These are phyloP conservation scores for Sugiyamaella sp. DNA, from an alignment of 1,139 yeast genomes.

Conservation along the genomic window DNA sequence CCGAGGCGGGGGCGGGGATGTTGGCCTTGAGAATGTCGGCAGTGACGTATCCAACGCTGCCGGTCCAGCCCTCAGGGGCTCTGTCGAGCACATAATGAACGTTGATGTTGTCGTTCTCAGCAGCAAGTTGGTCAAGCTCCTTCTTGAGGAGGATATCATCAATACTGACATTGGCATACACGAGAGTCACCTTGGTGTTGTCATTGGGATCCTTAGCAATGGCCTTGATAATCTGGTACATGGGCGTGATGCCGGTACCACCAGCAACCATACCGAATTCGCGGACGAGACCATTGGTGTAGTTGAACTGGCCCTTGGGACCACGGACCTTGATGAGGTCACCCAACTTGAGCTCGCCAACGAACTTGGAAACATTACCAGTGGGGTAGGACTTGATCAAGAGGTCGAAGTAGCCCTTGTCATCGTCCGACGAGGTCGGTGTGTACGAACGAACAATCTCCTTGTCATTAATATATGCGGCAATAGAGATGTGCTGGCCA, in stretches of 20 bases:
- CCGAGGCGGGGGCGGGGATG: conserved; percentile 66
- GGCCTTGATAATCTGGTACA: conserved; percentile 85
- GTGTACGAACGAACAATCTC: conserved; percentile 91
- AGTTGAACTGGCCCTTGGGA: conserved; percentile 90
- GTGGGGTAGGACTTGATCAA: conserved; percentile 89
- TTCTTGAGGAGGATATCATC: conserved; percentile 78
- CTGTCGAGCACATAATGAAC: conserved; percentile 78
- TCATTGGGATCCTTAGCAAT: conserved; percentile 77
- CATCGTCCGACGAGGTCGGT: conserved; percentile 84
- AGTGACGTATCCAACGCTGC: conserved; percentile 81
- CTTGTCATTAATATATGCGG: conserved; percentile 75
- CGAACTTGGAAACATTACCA: conserved; percentile 83
- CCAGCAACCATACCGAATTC: conserved; percentile 90
- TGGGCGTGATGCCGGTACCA: conserved; percentile 95
- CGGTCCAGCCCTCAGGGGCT: conserved; percentile 76
- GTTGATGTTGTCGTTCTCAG: conserved; percentile 66
- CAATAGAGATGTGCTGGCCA: conserved; percentile 77
- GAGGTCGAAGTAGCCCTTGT: conserved; percentile 82
- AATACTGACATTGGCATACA: conserved; percentile 78
- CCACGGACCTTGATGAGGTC: conserved; percentile 79
- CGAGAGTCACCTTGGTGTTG: conserved; percentile 67
- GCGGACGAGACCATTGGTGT: conserved; percentile 77
- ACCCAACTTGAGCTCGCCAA: conserved; percentile 70
- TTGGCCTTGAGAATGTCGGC: conserved; percentile 69
- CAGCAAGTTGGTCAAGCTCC: conserved; percentile 73